Evolutionary conservation across 164 flowering plant species (phyloP), one percentile per base, ranked within the genome.

Genomic region (Santalum album): DNA sequence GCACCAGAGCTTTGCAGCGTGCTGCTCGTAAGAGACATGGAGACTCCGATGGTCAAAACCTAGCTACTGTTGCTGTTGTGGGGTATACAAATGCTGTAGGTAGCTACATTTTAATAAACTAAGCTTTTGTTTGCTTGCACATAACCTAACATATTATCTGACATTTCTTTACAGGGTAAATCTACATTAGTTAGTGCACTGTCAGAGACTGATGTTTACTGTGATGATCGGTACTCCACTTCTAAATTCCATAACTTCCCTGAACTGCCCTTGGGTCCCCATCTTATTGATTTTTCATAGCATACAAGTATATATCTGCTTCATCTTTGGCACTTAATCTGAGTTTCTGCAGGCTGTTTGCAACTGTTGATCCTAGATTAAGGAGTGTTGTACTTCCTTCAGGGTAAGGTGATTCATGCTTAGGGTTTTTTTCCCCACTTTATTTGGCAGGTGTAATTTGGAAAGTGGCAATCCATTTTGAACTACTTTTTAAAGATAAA

Each of bases 11-110:
- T 57, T 34, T 89, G 75, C 99, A 92, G 54, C 94, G 99, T 54
- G 90, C 88, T 69, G 63, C 86, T 62, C 86, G 99, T 36, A 81
- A 65, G 80, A 86, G 87, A 70, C 83, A 71, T 54, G 95, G 84
- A 50, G 79, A 75, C 19, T 66, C 72, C 55, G 42, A 70, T 44
- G 96, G 82, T 43, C 82, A 74, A 69, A 73, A 70, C 49, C 75
- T 86, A 51, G 67, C 83, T 32, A 92, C 99, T 55, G 85, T 92
- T 70, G 99, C 97, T 50, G 74, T 92, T 70, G 96, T 92, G 61
- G 97, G 97, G 25, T 92, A 92, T 75, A 92, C 97, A 38, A 89
- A 92, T 81, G 99, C 99, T 72, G 99, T 92, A 85, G 39, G 95
- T 78, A 47, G 36, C 59, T 51, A 32, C 42, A 12, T 19, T 12